Evolutionary conservation across 2,329 filamentous ascomycete species (phyloP).

Genomic region (Chaetomiaceae sp.): DNA sequence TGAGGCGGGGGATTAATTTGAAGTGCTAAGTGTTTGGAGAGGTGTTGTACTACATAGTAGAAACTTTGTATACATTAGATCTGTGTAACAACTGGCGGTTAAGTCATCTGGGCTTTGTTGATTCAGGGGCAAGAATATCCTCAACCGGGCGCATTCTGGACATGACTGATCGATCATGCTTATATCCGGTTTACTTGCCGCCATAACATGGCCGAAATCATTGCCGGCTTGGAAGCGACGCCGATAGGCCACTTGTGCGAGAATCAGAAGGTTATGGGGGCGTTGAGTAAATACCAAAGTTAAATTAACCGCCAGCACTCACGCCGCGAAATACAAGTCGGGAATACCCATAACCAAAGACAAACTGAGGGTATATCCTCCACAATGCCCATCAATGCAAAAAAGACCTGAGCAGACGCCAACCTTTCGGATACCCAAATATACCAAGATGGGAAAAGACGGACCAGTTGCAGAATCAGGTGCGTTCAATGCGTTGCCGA

Average conservation of each 20-base stretch:
- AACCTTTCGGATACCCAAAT: not conserved
- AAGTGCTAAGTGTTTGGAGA: constrained; percentile 55
- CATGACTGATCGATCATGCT: too few relatives aligned
- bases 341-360: not conserved
- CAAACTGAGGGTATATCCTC: constrained; percentile 9
- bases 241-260: not conserved
- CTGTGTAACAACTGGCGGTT: not conserved
- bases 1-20: constrained; percentile 72
- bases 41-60: not conserved
- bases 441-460: not conserved
- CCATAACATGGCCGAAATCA: not conserved
- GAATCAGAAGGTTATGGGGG: not conserved
- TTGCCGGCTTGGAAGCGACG: not conserved
- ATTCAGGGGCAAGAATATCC: too few relatives aligned
- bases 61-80: not conserved
- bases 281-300: not conserved
- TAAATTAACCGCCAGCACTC: not conserved
- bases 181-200: not conserved
- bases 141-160: too few relatives aligned
- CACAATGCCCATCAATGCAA: not conserved
- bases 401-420: not conserved
- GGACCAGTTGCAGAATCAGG: too few relatives aligned
- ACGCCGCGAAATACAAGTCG: not conserved
- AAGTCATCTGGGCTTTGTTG: too few relatives aligned
- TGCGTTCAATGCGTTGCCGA: not conserved